phyloP scores from a whole-genome alignment of 1,284 basidiomycete genomes.

The Bjerkandera adusta region DNA sequence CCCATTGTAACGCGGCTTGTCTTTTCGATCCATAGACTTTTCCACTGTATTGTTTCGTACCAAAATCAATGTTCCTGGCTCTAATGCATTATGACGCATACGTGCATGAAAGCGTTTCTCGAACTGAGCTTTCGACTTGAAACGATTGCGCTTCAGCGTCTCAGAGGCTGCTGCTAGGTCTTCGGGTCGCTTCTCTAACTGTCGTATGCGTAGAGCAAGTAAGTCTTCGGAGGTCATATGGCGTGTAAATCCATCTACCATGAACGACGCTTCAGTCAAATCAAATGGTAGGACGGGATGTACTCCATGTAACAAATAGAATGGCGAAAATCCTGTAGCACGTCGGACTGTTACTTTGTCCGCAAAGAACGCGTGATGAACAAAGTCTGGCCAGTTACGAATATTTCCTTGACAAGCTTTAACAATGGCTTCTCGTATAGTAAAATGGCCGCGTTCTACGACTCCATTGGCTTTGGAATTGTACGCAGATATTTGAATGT shows the following conservation, averaged over 20 bases:
- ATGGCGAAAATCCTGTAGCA: conserved; percentile 2
- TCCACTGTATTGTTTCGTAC: conserved; percentile 20
- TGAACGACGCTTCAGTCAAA: conserved; percentile 1
- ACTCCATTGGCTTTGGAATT: conserved; percentile 42
- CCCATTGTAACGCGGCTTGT: conserved; percentile 27
- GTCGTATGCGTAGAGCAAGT: background rate
- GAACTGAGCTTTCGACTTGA: background rate
- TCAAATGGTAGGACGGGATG: conserved; percentile 10
- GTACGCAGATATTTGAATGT: conserved; percentile 43
- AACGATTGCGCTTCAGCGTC: background rate
- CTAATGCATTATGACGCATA: background rate
- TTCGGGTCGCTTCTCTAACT: conserved; percentile 2
- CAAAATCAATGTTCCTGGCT: background rate
- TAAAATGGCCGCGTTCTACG: conserved; percentile 36
- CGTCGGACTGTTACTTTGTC: conserved; percentile 7
- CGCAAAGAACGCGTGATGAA: conserved; percentile 9
- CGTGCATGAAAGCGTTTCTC: background rate
- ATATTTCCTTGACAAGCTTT: conserved; percentile 32
- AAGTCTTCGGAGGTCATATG: background rate
- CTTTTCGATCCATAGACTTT: conserved; percentile 25
- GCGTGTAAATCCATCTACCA: background rate
- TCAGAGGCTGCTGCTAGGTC: background rate
- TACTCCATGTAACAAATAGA: conserved; percentile 9
- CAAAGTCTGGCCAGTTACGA: background rate
- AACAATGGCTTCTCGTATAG: conserved; percentile 32